Conservation (phyloP, 805 yeast genomes). For the Candida verbasci region DNA sequence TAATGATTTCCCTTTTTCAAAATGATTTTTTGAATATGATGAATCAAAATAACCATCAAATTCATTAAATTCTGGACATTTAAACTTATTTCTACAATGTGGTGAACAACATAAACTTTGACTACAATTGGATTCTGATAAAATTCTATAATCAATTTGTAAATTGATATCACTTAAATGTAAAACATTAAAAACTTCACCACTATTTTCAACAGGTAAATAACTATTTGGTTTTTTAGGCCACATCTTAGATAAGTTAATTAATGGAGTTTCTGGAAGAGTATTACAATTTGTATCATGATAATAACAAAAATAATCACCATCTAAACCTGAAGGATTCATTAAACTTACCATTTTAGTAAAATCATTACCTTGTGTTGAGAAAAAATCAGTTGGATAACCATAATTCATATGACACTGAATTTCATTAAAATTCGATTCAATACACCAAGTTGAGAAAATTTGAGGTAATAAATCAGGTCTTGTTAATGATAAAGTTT, state of each 20-base stretch:
- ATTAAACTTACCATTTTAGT: conserved; percentile 47
- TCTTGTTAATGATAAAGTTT: conserved; percentile 29
- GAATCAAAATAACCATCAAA: conserved; percentile 22
- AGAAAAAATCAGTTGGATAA: conserved; percentile 26
- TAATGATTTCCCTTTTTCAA: conserved; percentile 12
- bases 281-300: conserved; percentile 14
- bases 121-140: conserved; percentile 57
- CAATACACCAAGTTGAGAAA: conserved; percentile 42
- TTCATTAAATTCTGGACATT: conserved; percentile 24
- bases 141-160: conserved; percentile 49
- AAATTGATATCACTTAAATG: conserved; percentile 67
- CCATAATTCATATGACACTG: conserved; percentile 18
- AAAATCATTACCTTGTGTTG: conserved; percentile 29
- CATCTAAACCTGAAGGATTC: conserved; percentile 52
- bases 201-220: conserved; percentile 12
- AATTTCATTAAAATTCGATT: conserved; percentile 29
- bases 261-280: conserved; percentile 49
- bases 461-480: conserved; percentile 40
- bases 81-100: conserved; percentile 34
- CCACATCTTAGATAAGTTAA: conserved; percentile 36
- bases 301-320: conserved; percentile 32
- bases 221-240: conserved; percentile 28
- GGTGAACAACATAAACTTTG: conserved; percentile 58
- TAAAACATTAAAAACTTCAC: conserved; percentile 51
- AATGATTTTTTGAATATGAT: conserved; percentile 10